These are phyloP conservation scores for Themeda triandra DNA, from an alignment of 176 grass and related monocot genomes.

Conservation along the genomic window DNA sequence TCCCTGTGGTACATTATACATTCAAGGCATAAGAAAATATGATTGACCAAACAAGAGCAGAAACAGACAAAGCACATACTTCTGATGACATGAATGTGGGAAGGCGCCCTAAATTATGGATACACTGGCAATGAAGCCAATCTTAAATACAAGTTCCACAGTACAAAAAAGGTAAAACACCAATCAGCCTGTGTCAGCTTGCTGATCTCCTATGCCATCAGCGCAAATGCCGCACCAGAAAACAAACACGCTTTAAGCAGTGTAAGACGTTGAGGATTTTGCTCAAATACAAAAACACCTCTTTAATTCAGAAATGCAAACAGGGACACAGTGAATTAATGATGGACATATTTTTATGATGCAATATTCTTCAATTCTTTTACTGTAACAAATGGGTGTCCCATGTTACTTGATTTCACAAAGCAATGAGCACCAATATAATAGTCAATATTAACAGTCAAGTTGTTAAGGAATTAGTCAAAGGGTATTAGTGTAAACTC, in stretches of 20 bases:
- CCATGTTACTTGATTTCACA: not conserved
- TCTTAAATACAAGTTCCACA: not conserved
- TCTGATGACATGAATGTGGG: not conserved
- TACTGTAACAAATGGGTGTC: slow-evolving; percentile 8
- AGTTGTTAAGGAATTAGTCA: too few relatives aligned
- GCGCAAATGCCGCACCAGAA: not conserved
- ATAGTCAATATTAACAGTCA: slow-evolving; percentile 8
- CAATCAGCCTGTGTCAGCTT: not conserved
- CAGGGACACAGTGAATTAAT: not conserved
- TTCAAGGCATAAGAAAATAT: slow-evolving; percentile 8
- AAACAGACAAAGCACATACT: slow-evolving; percentile 4
- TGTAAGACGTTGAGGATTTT: slow-evolving; percentile 3
- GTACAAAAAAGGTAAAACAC: not conserved
- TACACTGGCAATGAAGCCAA: not conserved
- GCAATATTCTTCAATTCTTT: not conserved
- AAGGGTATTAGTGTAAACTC: too few relatives aligned
- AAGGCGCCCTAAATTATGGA: not conserved
- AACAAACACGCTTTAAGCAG: not conserved
- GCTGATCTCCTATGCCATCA: not conserved
- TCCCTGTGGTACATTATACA: slow-evolving; percentile 48
- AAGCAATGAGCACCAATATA: not conserved
- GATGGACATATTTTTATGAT: not conserved
- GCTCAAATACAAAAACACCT: not conserved
- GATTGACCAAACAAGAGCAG: not conserved
- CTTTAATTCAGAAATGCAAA: not conserved